A percentile compares a stretch with the other conserved stretches of the same genome.
These are phyloP conservation scores for Pseudogymnoascus sp. DNA, from an alignment of 2,329 filamentous ascomycete genomes.

Conservation along the genomic window DNA sequence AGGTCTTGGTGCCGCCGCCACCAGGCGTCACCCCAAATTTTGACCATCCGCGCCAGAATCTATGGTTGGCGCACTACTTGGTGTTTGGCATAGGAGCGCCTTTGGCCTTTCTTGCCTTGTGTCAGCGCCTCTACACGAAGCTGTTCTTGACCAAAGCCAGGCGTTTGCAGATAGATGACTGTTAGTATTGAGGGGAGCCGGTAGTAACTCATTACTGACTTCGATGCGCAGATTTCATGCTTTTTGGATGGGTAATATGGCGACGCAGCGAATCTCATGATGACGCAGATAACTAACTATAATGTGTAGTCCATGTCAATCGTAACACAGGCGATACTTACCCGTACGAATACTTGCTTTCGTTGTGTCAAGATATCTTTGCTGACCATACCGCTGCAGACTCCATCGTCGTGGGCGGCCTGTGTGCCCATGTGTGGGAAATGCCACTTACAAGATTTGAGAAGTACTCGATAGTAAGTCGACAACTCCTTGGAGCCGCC, in stretches of 20 bases:
- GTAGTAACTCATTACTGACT: neutral
- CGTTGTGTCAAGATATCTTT: neutral
- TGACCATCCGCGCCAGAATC: conserved; percentile 13
- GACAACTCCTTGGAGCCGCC: neutral
- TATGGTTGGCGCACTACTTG: conserved; percentile 9
- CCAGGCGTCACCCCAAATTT: conserved; percentile 14
- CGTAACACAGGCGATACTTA: conserved; percentile 9
- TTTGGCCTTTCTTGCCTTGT: conserved; percentile 15
- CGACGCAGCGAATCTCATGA: neutral
- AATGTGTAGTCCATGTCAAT: neutral
- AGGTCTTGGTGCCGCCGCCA: conserved; percentile 11
- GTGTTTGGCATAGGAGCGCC: conserved; percentile 13
- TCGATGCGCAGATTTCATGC: neutral
- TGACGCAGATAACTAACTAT: neutral
- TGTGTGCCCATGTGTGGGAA: conserved; percentile 17
- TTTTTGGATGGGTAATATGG: conserved; percentile 10
- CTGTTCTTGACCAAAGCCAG: neutral
- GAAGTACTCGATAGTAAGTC: conserved; percentile 13
- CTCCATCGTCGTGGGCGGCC: conserved; percentile 7
- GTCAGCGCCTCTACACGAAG: conserved; percentile 18
- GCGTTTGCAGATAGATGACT: conserved; percentile 15
- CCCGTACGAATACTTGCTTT: neutral
- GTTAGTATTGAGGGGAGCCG: conserved; percentile 10
- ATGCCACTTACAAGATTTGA: conserved; percentile 15
- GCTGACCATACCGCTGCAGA: neutral